Percentiles rank a stretch among this genome's conserved stretches.
Conservation (phyloP, 495 filamentous ascomycete genomes). For the Mytilinidion resinicola region DNA sequence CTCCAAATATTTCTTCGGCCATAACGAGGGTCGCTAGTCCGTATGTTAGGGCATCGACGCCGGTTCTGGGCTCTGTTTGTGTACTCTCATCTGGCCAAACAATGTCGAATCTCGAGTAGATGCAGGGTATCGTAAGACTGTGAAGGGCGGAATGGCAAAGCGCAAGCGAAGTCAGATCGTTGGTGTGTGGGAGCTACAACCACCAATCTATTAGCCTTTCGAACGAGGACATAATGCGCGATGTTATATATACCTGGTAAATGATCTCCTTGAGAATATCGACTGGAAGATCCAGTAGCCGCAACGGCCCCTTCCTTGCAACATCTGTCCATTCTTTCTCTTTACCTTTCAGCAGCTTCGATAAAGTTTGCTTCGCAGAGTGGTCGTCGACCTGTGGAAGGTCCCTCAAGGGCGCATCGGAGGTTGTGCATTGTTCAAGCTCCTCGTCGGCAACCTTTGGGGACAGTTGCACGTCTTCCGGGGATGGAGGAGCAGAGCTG, state of each 20-base stretch:
- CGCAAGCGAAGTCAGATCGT: conserved; percentile 78
- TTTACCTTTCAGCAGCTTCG: conserved; percentile 28
- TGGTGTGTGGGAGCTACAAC: conserved; percentile 75
- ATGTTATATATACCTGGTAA: conserved; percentile 59
- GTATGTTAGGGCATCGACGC: conserved; percentile 87
- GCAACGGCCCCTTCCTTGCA: conserved; percentile 34
- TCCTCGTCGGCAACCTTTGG: neutral
- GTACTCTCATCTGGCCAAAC: conserved; percentile 77
- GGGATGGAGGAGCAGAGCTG: conserved; percentile 4
- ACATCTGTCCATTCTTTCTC: conserved; percentile 26
- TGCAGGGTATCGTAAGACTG: conserved; percentile 69
- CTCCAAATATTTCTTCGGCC: conserved; percentile 64
- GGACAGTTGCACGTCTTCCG: conserved; percentile 1
- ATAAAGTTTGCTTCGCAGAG: neutral
- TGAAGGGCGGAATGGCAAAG: conserved; percentile 82
- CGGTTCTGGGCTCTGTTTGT: conserved; percentile 58
- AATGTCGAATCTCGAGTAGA: conserved; percentile 91
- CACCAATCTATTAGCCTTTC: neutral
- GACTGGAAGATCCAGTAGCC: conserved; percentile 73
- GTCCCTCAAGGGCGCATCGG: neutral
- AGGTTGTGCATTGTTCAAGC: neutral
- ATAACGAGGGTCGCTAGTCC: conserved; percentile 81
- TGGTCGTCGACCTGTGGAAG: neutral
- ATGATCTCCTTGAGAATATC: conserved; percentile 85
- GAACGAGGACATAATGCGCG: neutral